Conservation (phyloP, 2,329 filamentous ascomycete species). For the Nemania sp. region DNA sequence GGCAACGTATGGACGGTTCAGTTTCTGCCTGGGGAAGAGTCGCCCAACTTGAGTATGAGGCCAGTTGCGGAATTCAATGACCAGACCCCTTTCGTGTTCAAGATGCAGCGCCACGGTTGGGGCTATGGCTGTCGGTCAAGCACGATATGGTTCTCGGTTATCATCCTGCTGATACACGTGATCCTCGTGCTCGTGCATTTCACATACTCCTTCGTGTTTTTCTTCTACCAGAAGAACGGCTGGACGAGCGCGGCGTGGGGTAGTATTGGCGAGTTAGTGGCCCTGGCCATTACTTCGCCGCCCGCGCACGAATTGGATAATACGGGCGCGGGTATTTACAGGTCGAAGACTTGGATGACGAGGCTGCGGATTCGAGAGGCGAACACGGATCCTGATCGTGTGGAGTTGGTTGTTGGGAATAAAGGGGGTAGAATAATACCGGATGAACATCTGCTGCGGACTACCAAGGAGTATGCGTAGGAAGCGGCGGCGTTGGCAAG, state of each 20-base stretch:
- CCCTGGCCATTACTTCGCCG: constrained; percentile 8
- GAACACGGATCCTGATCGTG: not conserved
- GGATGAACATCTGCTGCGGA: not conserved
- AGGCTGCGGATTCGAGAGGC: constrained; percentile 10
- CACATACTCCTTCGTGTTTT: constrained; percentile 13
- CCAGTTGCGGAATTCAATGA: not conserved
- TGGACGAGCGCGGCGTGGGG: constrained; percentile 20
- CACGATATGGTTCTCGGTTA: constrained; percentile 18
- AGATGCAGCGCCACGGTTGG: constrained; percentile 13
- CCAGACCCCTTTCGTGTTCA: constrained; percentile 3
- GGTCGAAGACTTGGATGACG: constrained; percentile 17
- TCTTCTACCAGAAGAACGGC: constrained; percentile 1
- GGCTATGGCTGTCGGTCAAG: constrained; percentile 9
- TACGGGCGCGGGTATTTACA: constrained; percentile 4
- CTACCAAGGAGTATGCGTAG: constrained; percentile 12
- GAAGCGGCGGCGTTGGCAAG: too few relatives aligned
- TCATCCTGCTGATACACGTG: constrained; percentile 14
- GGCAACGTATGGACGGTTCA: not conserved
- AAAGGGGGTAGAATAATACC: constrained; percentile 8
- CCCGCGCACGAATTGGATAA: constrained; percentile 10
- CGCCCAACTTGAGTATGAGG: not conserved
- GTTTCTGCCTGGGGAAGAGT: not conserved
- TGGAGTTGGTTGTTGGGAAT: constrained; percentile 13
- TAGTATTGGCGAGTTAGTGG: constrained; percentile 9
- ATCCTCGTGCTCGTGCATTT: constrained; percentile 8